Conservation (phyloP, 345 rosid genomes). For the Brassica carinata region DNA sequence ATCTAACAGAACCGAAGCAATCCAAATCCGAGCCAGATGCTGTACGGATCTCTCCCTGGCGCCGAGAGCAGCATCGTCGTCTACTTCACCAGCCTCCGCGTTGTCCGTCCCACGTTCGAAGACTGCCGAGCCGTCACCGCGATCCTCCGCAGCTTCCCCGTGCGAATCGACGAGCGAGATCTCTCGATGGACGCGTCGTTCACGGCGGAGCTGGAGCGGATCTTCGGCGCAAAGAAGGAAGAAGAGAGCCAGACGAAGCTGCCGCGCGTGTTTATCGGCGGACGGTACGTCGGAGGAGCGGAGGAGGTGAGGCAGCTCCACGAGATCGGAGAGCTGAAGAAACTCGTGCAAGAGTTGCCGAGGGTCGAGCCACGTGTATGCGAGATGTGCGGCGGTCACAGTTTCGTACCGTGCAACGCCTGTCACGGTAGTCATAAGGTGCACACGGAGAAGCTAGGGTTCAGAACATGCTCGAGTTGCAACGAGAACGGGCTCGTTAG, state of each 20-base stretch:
- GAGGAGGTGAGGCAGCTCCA: slow-evolving; percentile 72
- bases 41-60: slow-evolving; percentile 46
- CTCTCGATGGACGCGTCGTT: slow-evolving; percentile 79
- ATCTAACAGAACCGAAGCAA: slow-evolving; percentile 9
- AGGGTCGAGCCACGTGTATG: slow-evolving; percentile 53
- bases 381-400: slow-evolving; percentile 64
- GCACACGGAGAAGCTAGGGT: slow-evolving; percentile 62
- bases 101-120: slow-evolving; percentile 77
- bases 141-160: slow-evolving; percentile 66
- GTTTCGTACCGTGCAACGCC: slow-evolving; percentile 63
- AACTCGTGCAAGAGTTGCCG: slow-evolving; percentile 62
- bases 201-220: slow-evolving; percentile 51
- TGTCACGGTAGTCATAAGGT: slow-evolving; percentile 88
- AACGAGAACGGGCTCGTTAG: slow-evolving; percentile 89
- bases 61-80: slow-evolving; percentile 66
- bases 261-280: slow-evolving; percentile 84
- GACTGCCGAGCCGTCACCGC: slow-evolving; percentile 67
- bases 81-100: slow-evolving; percentile 81
- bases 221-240: slow-evolving; percentile 22
- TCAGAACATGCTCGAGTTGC: slow-evolving; percentile 64
- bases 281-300: slow-evolving; percentile 82
- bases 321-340: slow-evolving; percentile 90
- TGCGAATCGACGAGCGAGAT: slow-evolving; percentile 81
- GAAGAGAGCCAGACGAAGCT: slow-evolving; percentile 35
- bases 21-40: slow-evolving; percentile 31